These are phyloP conservation scores for Hygrophoropsis aurantiaca DNA, from an alignment of 768 basidiomycete species.

Conservation along the genomic window DNA sequence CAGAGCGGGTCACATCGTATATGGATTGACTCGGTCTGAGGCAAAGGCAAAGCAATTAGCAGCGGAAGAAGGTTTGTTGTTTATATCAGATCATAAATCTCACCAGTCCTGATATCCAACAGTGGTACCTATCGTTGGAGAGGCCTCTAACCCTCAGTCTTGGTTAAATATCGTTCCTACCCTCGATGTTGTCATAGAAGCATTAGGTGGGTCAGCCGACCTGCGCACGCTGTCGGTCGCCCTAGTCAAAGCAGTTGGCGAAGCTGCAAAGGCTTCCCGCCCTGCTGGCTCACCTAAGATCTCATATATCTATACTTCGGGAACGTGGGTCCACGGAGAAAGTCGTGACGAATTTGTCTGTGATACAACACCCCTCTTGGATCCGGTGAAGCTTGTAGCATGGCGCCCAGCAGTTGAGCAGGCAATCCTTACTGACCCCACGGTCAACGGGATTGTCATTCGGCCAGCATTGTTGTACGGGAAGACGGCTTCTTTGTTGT, in stretches of 20 bases:
- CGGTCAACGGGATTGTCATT: slow-evolving; percentile 34
- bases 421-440: slow-evolving; percentile 7
- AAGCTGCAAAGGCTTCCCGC: slow-evolving; percentile 14
- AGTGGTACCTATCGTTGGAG: slow-evolving; percentile 26
- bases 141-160: slow-evolving; percentile 9
- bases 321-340: slow-evolving; percentile 29
- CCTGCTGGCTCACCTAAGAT: slow-evolving; percentile 24
- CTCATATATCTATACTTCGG: slow-evolving; percentile 32
- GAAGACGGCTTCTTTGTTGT: slow-evolving; percentile 20
- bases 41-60: slow-evolving; percentile 20
- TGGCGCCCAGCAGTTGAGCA: slow-evolving; percentile 22
- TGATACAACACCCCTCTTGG: slow-evolving; percentile 18
- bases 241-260: slow-evolving; percentile 14
- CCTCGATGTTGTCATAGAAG: slow-evolving; percentile 20
- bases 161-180: slow-evolving; percentile 16
- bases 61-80: slow-evolving; percentile 21
- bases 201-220: slow-evolving; percentile 13
- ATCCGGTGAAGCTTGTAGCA: slow-evolving; percentile 10
- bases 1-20: slow-evolving; percentile 34
- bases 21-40: slow-evolving; percentile 30
- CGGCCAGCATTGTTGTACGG: slow-evolving; percentile 32
- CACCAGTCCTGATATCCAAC: not conserved
- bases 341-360: slow-evolving; percentile 12
- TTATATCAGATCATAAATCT: not conserved
- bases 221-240: slow-evolving; percentile 12